Conservation (phyloP, 768 basidiomycete species). For the Clathrus columnatus region DNA sequence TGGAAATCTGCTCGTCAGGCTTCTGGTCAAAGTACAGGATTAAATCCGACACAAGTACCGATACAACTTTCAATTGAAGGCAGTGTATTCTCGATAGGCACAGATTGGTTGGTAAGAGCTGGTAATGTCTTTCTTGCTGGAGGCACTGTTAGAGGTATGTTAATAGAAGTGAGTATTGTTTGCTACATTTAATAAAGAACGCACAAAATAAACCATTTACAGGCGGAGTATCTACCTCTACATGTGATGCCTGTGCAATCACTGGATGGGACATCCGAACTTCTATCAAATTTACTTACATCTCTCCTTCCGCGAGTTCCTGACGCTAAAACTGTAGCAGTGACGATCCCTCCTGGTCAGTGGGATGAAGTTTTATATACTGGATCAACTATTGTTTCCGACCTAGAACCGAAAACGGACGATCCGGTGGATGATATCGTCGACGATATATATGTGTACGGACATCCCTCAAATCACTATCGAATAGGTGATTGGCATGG, state of each 20-base stretch:
- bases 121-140: slow-evolving; percentile 72
- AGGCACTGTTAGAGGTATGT: slow-evolving; percentile 73
- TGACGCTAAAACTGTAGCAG: slow-evolving; percentile 68
- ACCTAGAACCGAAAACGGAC: slow-evolving; percentile 32
- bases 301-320: slow-evolving; percentile 66
- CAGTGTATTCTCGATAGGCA: slow-evolving; percentile 64
- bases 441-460: slow-evolving; percentile 55
- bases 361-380: slow-evolving; percentile 74
- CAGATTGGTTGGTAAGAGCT: slow-evolving; percentile 72
- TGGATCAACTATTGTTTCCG: slow-evolving; percentile 46
- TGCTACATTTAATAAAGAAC: neutral
- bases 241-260: slow-evolving; percentile 56
- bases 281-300: slow-evolving; percentile 65
- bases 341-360: slow-evolving; percentile 66
- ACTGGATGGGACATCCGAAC: slow-evolving; percentile 59
- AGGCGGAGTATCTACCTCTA: slow-evolving; percentile 81
- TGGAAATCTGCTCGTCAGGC: slow-evolving; percentile 65
- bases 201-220: neutral
- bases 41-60: slow-evolving; percentile 41
- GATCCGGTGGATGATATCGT: slow-evolving; percentile 17
- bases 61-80: slow-evolving; percentile 59
- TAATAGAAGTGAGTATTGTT: slow-evolving; percentile 53
- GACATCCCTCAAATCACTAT: slow-evolving; percentile 38
- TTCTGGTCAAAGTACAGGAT: slow-evolving; percentile 15
- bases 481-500: slow-evolving; percentile 64